Evolutionary conservation across 345 rosid species (phyloP), one percentile per base, ranked within the genome.

Genomic region (Litchi chinensis): DNA sequence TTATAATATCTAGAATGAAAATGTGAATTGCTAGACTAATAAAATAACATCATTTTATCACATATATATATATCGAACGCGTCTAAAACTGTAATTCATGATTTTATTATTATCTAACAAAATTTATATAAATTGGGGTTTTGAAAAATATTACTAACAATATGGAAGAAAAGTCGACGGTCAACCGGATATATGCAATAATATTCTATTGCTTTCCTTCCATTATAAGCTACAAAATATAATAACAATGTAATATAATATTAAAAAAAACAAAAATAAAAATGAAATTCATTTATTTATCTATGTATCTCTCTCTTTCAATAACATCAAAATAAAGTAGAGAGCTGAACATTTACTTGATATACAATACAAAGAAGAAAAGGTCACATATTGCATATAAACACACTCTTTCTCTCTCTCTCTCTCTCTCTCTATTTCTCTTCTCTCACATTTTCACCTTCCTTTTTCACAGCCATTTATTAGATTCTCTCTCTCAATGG

Each of bases 401-500:
- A 68, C 60, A 57, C 57, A 52, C 32, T 79, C 39, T 71, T 52
- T 70, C 62, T 76, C 43, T 70, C 79, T 65, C 80, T 80, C 60
- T 68, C 52, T 46, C 41, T 43, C 65, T 77, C 56, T 40, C n/a
- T n/a, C n/a, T n/a, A n/a, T n/a, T 44, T 62, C 43, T 70, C 70
- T 75, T 74, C 40, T 73, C 79, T 80, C 71, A 48, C 70, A 73
- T 74, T 86, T 87, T 83, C 87, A 76, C 82, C 80, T 82, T 74
- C 87, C 71, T n/a, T 75, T 82, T 85, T 73, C 79, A 81, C 85
- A 79, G 71, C 89, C 92, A 90, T 92, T 93, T 85, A 84, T 88
- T 82, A 90, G 93, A 88, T 91, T 90, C 95, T 65, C 9, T 46
- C 88, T 88, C 80, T 77, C 68, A 76, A 80, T 86, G 83, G 44